Base-by-base conservation (phyloP, 129 eudicot species). In the Artemisia tridentata region DNA sequence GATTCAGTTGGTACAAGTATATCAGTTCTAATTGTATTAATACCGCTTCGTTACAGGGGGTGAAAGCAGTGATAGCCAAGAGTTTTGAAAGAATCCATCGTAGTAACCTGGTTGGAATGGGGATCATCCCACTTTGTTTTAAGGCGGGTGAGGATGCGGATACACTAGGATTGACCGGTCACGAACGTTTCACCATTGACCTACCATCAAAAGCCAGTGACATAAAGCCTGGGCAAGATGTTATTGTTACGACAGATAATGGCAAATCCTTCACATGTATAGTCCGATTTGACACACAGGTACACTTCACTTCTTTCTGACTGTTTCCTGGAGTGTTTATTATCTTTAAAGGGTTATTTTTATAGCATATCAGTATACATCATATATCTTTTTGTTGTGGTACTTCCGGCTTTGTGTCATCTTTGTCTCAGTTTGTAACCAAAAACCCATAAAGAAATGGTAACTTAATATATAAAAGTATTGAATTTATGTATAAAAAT, bases 21-120 rank as follows among this genome's bases (percentile, higher is more conserved):
- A 11, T 16, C 7, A 7, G n/a, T 65, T 1, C 1, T n/a, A 64
- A 17, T 29, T n/a, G 11, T 56, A 50, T 54, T 27, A 17, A 64
- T 34, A 38, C 11, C 11, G 45, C 11, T 7, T 38, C 45, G 53
- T 43, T 64, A 21, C 79, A 92, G 99, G 99, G 99, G 57, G 99
- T 93, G 57, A 93, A 93, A 84, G 99, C 99, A 9, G 99, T 93
- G 78, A 93, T 93, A 27, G 92, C 99, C 50, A 93, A 93, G 79
- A 93, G 99, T 78, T 93, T 90, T 23, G 99, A 93, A 87, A 90
- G 99, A 72, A 93, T 93, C 25, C 99, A 93, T 56, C 86, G 99
- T 55, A 93, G 99, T 75, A 93, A 93, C 75, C 80, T 93, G 67
- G 99, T 93, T 5, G 99, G 99, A 23, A 93, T 90, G 99, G 97